Percentiles rank a stretch among this genome's conserved stretches.
Evolutionary conservation across 169 alveolate genomes (phyloP).

Genomic region (Besnoitia besnoiti): DNA sequence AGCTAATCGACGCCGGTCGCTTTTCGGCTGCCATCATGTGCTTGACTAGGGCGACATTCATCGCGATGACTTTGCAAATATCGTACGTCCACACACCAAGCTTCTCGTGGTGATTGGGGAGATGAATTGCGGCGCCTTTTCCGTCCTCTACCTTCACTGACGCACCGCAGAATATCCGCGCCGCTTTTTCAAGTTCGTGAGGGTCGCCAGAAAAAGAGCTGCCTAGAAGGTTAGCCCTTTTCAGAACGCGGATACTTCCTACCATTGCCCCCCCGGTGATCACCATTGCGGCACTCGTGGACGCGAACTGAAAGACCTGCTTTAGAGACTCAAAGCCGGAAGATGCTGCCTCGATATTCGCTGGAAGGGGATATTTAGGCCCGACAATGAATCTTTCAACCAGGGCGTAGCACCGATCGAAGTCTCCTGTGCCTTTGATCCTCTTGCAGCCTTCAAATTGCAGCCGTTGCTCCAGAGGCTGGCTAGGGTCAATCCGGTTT

Average conservation of each 20-base stretch:
- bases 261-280: constrained; percentile 38
- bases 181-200: not conserved
- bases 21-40: not conserved
- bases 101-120: not conserved
- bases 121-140: not conserved
- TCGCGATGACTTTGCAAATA: not conserved
- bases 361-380: constrained; percentile 48
- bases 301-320: constrained; percentile 33
- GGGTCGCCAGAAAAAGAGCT: constrained; percentile 4
- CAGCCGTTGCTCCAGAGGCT: constrained; percentile 30
- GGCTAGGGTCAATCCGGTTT: constrained; percentile 6
- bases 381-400: not conserved
- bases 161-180: not conserved
- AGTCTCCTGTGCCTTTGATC: constrained; percentile 47
- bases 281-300: constrained; percentile 22
- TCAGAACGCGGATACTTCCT: not conserved
- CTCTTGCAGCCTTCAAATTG: constrained; percentile 4
- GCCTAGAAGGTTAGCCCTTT: not conserved
- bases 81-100: not conserved
- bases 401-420: constrained; percentile 23
- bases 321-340: constrained; percentile 42
- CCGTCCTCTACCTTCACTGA: not conserved
- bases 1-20: not conserved
- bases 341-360: constrained; percentile 41
- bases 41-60: not conserved